A percentile compares a stretch with the other conserved stretches of the same genome.
phyloP scores from a whole-genome alignment of 73 alveolate species.

The Urostyla sp. region DNA sequence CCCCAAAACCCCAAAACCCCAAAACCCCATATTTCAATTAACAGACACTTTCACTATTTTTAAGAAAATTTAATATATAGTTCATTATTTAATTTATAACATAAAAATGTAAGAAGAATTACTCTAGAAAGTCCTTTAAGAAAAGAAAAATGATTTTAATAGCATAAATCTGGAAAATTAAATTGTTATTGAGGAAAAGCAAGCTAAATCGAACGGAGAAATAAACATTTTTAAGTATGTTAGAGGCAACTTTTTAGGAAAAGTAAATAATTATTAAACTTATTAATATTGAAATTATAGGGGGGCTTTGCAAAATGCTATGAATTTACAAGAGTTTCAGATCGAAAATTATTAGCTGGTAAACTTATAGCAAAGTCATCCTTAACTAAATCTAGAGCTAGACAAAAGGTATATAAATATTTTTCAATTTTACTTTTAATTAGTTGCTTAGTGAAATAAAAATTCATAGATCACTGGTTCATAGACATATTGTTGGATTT shows the following conservation, averaged over 20 bases:
- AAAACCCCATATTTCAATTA: too few species aligned
- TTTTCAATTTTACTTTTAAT: not conserved
- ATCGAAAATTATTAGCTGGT: slow-evolving; percentile 42
- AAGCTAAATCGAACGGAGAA: slow-evolving; percentile 51
- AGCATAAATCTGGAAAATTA: too few species aligned
- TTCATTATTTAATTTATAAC: too few species aligned
- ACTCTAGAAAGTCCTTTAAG: too few species aligned
- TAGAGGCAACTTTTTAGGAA: slow-evolving; percentile 69
- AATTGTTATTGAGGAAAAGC: slow-evolving; percentile 54
- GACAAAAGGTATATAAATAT: slow-evolving; percentile 58
- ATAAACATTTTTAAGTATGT: slow-evolving; percentile 14
- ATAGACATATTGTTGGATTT: slow-evolving; percentile 83
- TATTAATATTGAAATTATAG: slow-evolving; percentile 16
- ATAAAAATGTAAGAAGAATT: too few species aligned
- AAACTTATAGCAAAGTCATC: slow-evolving; percentile 58
- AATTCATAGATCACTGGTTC: slow-evolving; percentile 81
- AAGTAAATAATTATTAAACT: slow-evolving; percentile 3
- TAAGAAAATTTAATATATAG: too few species aligned
- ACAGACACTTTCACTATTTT: too few species aligned
- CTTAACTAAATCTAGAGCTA: slow-evolving; percentile 64
- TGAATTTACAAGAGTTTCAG: slow-evolving; percentile 61
- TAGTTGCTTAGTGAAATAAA: slow-evolving; percentile 73
- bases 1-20: too few species aligned
- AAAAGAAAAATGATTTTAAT: too few species aligned
- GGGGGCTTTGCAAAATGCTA: slow-evolving; percentile 70